These are phyloP conservation scores for Aspergillus texensis DNA, from an alignment of 2,329 filamentous ascomycete species.

Conservation along the genomic window DNA sequence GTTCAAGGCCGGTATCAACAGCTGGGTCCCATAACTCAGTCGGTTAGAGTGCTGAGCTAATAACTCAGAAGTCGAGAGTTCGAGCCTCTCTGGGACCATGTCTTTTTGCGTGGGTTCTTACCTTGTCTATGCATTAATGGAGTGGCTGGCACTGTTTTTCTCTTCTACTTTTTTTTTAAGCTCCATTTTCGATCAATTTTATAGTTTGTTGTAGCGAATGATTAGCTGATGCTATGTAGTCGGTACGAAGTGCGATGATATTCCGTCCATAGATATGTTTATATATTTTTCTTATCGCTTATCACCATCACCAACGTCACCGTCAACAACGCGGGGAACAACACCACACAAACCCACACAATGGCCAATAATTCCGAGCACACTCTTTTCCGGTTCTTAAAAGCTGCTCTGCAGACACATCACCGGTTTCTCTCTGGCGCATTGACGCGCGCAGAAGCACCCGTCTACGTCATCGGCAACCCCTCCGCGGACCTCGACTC, in stretches of 20 bases:
- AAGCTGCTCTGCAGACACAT: conserved; percentile 34
- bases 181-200: too few relatives aligned
- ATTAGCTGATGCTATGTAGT: too few relatives aligned
- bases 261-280: neutral
- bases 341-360: neutral
- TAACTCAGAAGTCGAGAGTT: conserved; percentile 8
- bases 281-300: neutral
- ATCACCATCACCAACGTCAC: neutral
- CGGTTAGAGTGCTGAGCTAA: conserved; percentile 7
- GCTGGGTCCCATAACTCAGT: conserved; percentile 3
- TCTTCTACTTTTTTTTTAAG: neutral
- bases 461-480: conserved; percentile 48
- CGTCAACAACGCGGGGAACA: neutral
- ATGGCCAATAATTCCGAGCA: conserved; percentile 15
- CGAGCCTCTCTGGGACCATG: conserved; percentile 6
- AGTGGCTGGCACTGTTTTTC: neutral
- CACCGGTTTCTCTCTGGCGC: conserved; percentile 28
- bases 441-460: conserved; percentile 24
- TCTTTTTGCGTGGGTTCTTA: neutral
- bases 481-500: conserved; percentile 63
- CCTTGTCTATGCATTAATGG: neutral
- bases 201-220: too few relatives aligned
- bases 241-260: neutral
- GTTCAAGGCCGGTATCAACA: neutral
- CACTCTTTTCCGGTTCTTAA: conserved; percentile 41